These are phyloP conservation scores for Wickerhamomyces bovis DNA, from an alignment of 805 yeast species.

Conservation along the genomic window DNA sequence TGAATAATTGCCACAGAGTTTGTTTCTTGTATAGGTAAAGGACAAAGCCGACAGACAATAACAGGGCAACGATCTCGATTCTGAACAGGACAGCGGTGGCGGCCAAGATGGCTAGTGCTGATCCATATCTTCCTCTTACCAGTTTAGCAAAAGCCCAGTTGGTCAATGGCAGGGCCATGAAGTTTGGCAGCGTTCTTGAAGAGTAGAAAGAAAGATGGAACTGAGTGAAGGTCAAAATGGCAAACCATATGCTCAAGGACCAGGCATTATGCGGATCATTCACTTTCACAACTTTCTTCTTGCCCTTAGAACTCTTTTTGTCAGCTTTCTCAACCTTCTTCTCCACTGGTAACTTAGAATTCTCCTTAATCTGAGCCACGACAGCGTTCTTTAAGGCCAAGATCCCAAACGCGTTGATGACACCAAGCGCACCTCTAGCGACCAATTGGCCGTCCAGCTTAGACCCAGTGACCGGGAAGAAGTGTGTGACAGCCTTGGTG, in stretches of 20 bases:
- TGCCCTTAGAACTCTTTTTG: conserved; percentile 6
- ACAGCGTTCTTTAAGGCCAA: conserved; percentile 40
- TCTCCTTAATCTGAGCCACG: conserved; percentile 25
- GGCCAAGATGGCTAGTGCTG: conserved; percentile 48
- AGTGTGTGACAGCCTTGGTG: conserved; percentile 32
- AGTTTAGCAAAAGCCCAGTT: conserved; percentile 47
- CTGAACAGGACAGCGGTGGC: conserved; percentile 67
- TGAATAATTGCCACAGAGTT: conserved; percentile 32
- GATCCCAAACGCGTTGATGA: conserved; percentile 50
- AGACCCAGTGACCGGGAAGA: conserved; percentile 22
- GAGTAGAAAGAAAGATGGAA: conserved; percentile 78
- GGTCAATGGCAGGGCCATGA: conserved; percentile 65
- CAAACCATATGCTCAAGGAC: conserved; percentile 50
- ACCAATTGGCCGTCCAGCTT: conserved; percentile 47
- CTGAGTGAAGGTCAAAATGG: conserved; percentile 54
- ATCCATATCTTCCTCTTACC: conserved; percentile 38
- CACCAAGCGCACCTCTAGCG: conserved; percentile 57
- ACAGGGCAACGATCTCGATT: conserved; percentile 58
- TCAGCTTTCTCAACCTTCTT: not conserved
- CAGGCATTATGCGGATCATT: conserved; percentile 10
- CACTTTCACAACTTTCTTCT: conserved; percentile 7
- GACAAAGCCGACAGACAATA: conserved; percentile 41
- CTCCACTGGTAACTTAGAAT: not conserved
- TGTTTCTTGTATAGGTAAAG: conserved; percentile 42
- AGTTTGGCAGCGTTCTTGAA: conserved; percentile 87